Evolutionary conservation across 2,329 filamentous ascomycete species (phyloP), one percentile per base, ranked within the genome.

Genomic region (Fusarium acutatum): DNA sequence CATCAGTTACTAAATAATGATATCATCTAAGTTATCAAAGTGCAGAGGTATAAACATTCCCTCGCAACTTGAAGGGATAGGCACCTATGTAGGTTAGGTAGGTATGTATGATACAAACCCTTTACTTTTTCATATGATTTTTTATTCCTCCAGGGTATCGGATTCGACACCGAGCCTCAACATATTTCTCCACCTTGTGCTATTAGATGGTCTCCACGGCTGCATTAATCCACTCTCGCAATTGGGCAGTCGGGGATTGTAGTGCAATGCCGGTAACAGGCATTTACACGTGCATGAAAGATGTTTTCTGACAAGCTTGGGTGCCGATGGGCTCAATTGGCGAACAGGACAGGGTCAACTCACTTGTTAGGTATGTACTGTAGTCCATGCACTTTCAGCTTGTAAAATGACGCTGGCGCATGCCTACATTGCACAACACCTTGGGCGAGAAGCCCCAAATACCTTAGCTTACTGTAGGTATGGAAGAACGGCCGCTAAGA

Each of bases 401-500:
- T 22, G 14, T 35, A 65, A 30, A 35, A 40, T 46, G 24, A 60
- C 28, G 53, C 62, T 32, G 59, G 47, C 46, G 32, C 59, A 54
- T 52, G 15, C 20, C 50, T 38, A 22, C n/a, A 43, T 47, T 60
- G 14, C 28, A 49, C 20, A 30, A 14, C 26, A 30, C 24, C 35
- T 38, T 30, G 38, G 56, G 44, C 30, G 38, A 38, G 35, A 52
- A 34, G 17, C 17, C 35, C 62, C 30, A 41, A 38, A 68, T 54
- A 47, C 26, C 44, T 30, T 15, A 20, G 15, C 24, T 26, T 24
- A 44, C 7, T 24, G 26, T 47, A 34, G 41, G 44, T 46, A 60
- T 58, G 34, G 32, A 35, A 56, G 65, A 59, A 60, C 66, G 61
- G 66, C 66, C 70, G 62, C 70, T 70, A 73, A 72, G 58, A 56